Base-by-base conservation (phyloP, 1,284 basidiomycete species). In the Microbotryum silenes-acaulis region DNA sequence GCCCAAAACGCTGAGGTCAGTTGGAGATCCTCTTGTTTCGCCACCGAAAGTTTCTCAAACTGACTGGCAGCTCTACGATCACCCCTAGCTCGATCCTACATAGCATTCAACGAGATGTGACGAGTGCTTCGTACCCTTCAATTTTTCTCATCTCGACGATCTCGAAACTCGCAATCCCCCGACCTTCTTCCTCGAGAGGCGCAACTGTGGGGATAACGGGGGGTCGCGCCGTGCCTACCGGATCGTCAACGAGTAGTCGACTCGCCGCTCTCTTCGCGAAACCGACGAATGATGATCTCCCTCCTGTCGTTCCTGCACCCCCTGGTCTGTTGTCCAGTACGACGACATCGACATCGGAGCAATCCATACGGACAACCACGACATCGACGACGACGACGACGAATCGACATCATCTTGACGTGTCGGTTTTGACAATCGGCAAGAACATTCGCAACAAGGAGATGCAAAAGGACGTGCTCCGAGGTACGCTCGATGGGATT, bases 201-300 rank as follows among this genome's bases (percentile, higher is more conserved):
- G 31, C 31, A 31, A 21, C 4, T 3, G 14, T 12, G 16, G 33
- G 25, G 2, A 53, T 8, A 6, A 25, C 20, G 51, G 51, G 25
- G 29, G 51, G 25, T 27, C 23, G 23, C 25, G 8, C 31, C 31
- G 51, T 33, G 14, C 37, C 37, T 18, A 42, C 37, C 12, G 37
- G 37, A 42, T n/a, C 31, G 9, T 53, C 59, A 7, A 60, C 66
- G 2, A 60, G 62, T 2, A 64, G 62, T 27, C 62, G 67, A 9
- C 63, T 69, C 27, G 67, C 67, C 14, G 67, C 67, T 7, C 65
- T 69, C 25, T 69, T 69, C 47, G 58, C 59, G 31, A 64, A 64
- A 48, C 37, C 62, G 5, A 10, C 53, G 0, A 33, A 6, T n/a
- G 51, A 52, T 10, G 54, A 57, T 33, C 55, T 57, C 27, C 55